Percentiles rank a stretch among this genome's conserved stretches.
phyloP scores from a whole-genome alignment of 345 rosid species.

The Citrus reticulata region DNA sequence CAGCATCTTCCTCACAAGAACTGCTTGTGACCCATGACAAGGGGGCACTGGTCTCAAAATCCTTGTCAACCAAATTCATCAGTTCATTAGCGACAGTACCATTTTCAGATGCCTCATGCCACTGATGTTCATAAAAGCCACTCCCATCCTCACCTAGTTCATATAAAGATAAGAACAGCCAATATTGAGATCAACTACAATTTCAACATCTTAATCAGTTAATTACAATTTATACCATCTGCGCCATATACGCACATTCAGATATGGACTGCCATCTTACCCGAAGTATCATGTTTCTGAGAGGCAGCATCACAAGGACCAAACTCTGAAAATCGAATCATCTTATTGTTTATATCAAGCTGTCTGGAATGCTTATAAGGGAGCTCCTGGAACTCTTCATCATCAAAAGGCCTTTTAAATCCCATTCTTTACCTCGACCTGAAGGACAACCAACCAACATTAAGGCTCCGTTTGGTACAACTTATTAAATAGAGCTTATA shows the following conservation, averaged over 20 bases:
- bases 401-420: constrained; percentile 48
- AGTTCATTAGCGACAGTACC: constrained; percentile 19
- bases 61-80: constrained; percentile 20
- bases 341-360: constrained; percentile 29
- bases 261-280: constrained; percentile 19
- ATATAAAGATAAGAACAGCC: background rate
- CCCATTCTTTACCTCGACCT: constrained; percentile 34
- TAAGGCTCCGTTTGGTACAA: background rate
- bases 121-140: constrained; percentile 18
- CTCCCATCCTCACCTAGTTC: constrained; percentile 28
- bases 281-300: constrained; percentile 18
- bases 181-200: background rate
- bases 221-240: background rate
- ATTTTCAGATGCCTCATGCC: constrained; percentile 26
- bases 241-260: background rate
- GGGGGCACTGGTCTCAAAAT: constrained; percentile 28
- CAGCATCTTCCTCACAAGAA: constrained; percentile 28
- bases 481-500: too few relatives aligned
- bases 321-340: constrained; percentile 21
- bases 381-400: constrained; percentile 40
- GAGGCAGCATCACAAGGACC: constrained; percentile 20
- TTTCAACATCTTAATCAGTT: background rate
- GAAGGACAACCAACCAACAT: constrained; percentile 10
- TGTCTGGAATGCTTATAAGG: constrained; percentile 44
- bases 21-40: constrained; percentile 29